Base-by-base conservation (phyloP, 208 protist genomes). In the Histomonas meleagridis region DNA sequence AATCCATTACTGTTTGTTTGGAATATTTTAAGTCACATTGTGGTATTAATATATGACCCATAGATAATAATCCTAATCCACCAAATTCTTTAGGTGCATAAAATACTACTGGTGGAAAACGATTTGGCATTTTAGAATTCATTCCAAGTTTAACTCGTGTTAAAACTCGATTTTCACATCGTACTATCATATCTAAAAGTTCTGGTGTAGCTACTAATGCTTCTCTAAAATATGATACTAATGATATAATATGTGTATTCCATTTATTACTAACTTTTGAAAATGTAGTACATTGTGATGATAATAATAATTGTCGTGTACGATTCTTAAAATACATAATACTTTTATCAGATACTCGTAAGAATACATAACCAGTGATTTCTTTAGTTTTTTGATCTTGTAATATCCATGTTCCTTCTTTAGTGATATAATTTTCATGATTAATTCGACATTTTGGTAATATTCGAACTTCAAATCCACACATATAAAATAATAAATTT, bases 181-280 rank as follows among this genome's bases (percentile, higher is more conserved):
- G 97, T 53, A 99, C 98, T 10, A 99, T 95, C 53, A 99, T 94
- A 90, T 99, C 97, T 51, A 99, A 97, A 91, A 99, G 95, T 94
- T 98, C 97, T 92, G 97, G 96, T 49, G 95, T 97, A 57, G 97
- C 95, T 51, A 98, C 94, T 55, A 98, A 97, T 35, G 98, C 98
- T 95, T 99, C 99, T 92, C 99, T 95, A 95, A 97, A 99, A 95
- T 99, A 99, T 14, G 98, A 98, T 93, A 99, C 98, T 51, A 99
- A 95, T 91, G 98, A 97, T 78, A 99, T 99, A 23, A 99, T 94
- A 21, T 97, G 95, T 26, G 98, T 99, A 94, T 99, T 99, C 99
- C 99, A 99, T 95, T 99, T 99, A 93, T 99, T 99, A 38, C 97
- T 97, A 92, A 99, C 98, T 95, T 99, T 99, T 70, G 98, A 98